Conservation (phyloP, 352 stramenopile species). For the Phytophthora melonis region DNA sequence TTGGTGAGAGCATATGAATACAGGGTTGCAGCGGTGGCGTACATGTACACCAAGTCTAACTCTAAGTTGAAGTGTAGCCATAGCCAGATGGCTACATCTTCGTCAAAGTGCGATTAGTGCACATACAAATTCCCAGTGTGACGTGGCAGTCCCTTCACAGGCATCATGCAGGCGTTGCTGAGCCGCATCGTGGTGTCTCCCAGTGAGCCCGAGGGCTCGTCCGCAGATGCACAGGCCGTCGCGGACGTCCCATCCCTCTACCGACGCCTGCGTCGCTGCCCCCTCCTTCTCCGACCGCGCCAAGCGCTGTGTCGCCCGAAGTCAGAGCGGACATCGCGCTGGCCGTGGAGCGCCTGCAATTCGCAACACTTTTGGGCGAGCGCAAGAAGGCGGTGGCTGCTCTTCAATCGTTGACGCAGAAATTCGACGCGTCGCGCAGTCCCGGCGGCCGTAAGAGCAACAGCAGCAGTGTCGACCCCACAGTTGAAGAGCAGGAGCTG, state of each 20-base stretch:
- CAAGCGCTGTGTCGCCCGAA: not conserved
- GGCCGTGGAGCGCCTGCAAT: conserved; percentile 74
- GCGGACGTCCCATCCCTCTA: too few species aligned
- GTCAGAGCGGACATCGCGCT: conserved; percentile 49
- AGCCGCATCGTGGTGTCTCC: conserved; percentile 69
- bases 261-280: not conserved
- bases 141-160: conserved; percentile 9
- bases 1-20: too few species aligned
- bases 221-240: not conserved
- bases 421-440: conserved; percentile 12
- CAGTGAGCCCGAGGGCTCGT: conserved; percentile 6
- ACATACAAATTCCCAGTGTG: not conserved
- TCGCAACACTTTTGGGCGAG: conserved; percentile 77
- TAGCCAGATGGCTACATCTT: too few species aligned
- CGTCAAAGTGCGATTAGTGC: too few species aligned
- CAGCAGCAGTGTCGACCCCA: conserved; percentile 5
- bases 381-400: conserved; percentile 67
- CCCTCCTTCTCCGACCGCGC: not conserved
- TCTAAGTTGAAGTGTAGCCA: too few species aligned
- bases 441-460: conserved; percentile 8
- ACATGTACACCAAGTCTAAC: too few species aligned
- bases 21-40: too few species aligned
- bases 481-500: conserved; percentile 53
- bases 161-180: conserved; percentile 71
- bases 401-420: conserved; percentile 55